Percentiles rank a stretch among this genome's conserved stretches.
phyloP scores from a whole-genome alignment of 345 rosid species.

The Theobroma cacao region DNA sequence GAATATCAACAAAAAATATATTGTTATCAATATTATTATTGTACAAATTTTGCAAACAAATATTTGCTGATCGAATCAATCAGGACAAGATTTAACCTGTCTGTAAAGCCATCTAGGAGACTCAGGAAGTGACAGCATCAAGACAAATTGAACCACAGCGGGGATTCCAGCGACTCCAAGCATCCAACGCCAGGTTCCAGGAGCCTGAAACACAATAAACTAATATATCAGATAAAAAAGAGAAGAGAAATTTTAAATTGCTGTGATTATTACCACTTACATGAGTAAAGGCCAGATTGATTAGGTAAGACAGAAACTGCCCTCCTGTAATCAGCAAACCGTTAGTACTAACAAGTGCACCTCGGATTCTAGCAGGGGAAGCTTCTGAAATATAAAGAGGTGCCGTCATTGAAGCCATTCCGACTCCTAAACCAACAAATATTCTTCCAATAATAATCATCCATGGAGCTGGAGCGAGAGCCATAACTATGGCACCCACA shows the following conservation, averaged over 20 bases:
- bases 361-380: slow-evolving; percentile 88
- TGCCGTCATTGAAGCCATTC: slow-evolving; percentile 93
- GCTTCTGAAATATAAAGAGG: slow-evolving; percentile 91
- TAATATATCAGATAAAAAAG: too few relatives aligned
- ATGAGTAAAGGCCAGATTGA: slow-evolving; percentile 78
- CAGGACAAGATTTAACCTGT: slow-evolving; percentile 28
- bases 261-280: slow-evolving; percentile 25
- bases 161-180: slow-evolving; percentile 74
- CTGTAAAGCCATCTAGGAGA: slow-evolving; percentile 87
- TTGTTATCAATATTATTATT: neutral
- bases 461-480: slow-evolving; percentile 58
- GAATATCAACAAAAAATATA: neutral
- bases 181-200: slow-evolving; percentile 94
- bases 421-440: slow-evolving; percentile 83
- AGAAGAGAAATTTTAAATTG: neutral
- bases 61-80: neutral
- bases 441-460: slow-evolving; percentile 65
- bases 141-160: slow-evolving; percentile 53
- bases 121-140: slow-evolving; percentile 71
- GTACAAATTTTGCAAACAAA: neutral
- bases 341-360: slow-evolving; percentile 86
- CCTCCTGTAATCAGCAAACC: slow-evolving; percentile 81
- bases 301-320: slow-evolving; percentile 70
- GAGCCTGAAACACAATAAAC: slow-evolving; percentile 30
- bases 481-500: slow-evolving; percentile 70